Percentiles rank a stretch among this genome's conserved stretches.
Evolutionary conservation across 1,139 yeast genomes (phyloP).

Genomic region (Candida sp.): DNA sequence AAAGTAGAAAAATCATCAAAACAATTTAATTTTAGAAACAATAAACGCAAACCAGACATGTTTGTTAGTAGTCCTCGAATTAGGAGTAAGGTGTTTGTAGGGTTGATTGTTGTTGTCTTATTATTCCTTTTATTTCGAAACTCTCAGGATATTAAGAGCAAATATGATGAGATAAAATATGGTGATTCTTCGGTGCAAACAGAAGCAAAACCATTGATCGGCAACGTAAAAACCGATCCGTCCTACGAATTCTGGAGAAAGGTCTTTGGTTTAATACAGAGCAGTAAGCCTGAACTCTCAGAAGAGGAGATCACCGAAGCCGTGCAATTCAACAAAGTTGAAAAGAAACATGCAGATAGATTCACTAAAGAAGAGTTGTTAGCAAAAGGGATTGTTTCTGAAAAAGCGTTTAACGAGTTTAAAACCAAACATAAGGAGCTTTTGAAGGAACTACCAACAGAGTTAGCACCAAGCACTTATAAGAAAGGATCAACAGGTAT

Average conservation of each 20-base stretch:
- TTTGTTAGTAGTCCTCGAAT: background rate
- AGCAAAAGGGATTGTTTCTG: conserved; percentile 26
- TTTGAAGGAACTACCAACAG: conserved; percentile 20
- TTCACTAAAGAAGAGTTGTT: conserved; percentile 23
- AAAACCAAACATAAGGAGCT: conserved; percentile 21
- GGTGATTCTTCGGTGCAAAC: background rate
- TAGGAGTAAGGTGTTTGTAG: background rate
- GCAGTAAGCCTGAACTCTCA: conserved; percentile 11
- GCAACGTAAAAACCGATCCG: conserved; percentile 10
- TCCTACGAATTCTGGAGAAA: conserved; percentile 21
- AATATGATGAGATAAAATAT: background rate
- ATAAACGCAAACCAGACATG: background rate
- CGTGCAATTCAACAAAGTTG: conserved; percentile 19
- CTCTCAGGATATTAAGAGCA: conserved; percentile 2
- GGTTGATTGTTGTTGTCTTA: background rate
- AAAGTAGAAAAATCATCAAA: background rate
- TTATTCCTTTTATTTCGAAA: conserved; percentile 3
- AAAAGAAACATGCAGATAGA: conserved; percentile 6
- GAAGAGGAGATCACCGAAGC: conserved; percentile 15
- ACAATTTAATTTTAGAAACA: background rate
- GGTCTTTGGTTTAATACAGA: conserved; percentile 16
- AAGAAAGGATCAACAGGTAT: conserved; percentile 26
- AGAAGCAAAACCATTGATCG: conserved; percentile 12
- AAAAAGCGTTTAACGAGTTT: conserved; percentile 20
- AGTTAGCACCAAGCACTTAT: conserved; percentile 21